Evolutionary conservation across 2,329 filamentous ascomycete genomes (phyloP).

Genomic region (Eutypella sp.): DNA sequence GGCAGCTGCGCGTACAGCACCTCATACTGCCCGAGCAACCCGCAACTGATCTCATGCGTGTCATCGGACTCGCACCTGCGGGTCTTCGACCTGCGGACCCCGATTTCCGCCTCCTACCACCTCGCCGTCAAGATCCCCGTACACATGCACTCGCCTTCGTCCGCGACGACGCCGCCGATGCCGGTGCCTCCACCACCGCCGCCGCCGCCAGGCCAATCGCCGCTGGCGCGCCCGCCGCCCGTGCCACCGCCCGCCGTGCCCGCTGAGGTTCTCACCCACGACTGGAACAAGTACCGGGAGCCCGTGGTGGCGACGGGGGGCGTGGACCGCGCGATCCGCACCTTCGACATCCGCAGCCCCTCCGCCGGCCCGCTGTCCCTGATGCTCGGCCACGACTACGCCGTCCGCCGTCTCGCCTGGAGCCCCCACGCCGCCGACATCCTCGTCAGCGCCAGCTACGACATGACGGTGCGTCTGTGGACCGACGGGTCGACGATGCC

Average conservation of each 20-base stretch:
- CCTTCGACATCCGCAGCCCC: constrained; percentile 82
- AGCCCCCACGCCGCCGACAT: constrained; percentile 90
- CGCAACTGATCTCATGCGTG: constrained; percentile 79
- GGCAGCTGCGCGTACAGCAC: constrained; percentile 92
- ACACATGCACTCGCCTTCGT: too few species aligned
- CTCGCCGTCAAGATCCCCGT: constrained; percentile 79
- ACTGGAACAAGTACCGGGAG: constrained; percentile 98
- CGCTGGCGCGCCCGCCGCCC: constrained; percentile 37
- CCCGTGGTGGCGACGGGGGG: constrained; percentile 81
- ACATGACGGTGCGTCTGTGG: constrained; percentile 97
- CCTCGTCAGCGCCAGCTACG: constrained; percentile 84
- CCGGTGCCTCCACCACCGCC: neutral
- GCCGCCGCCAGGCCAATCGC: constrained; percentile 12
- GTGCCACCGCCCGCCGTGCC: constrained; percentile 47
- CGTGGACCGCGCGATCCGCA: constrained; percentile 81
- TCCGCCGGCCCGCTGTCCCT: constrained; percentile 65
- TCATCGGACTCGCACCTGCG: constrained; percentile 85
- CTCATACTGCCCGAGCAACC: constrained; percentile 84
- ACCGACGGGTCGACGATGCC: constrained; percentile 59
- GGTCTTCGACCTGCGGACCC: constrained; percentile 86
- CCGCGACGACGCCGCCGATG: constrained; percentile 19
- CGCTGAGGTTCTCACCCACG: constrained; percentile 83
- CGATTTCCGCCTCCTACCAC: constrained; percentile 81
- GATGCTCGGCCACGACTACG: constrained; percentile 85
- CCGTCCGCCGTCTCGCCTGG: constrained; percentile 81